Evolutionary conservation across 2,329 filamentous ascomycete genomes (phyloP), one percentile per base, ranked within the genome.

Genomic region (Penicillium sp.): DNA sequence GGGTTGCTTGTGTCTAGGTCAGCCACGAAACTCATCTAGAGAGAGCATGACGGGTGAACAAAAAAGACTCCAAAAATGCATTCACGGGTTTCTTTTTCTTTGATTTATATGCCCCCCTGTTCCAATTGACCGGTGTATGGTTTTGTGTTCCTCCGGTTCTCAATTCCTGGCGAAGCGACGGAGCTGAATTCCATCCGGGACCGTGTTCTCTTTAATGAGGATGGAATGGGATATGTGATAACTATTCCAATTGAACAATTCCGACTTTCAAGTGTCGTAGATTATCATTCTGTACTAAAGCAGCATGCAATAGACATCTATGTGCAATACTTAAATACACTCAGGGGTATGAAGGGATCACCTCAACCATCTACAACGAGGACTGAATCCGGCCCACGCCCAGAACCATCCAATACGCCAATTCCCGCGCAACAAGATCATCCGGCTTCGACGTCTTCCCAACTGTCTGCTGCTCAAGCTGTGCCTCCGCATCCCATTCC

Each of bases 361-460:
- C 40, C 31, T 15, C n/a, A 29, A 26, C 5, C 29, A 42, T 37
- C 36, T 51, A 54, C 40, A 50, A 40, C 13, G 42, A 43, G 26
- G 45, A 23, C 32, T 51, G 46, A n/a, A 96, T 92, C 55, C 80
- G 80, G 7, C 92, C 92, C 41, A 93, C 77, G 3, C 90, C 90
- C 23, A 96, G 71, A 13, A 94, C 88, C 68, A 85, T 88, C 92
- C 92, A 98, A 66, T 95, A 96, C 38, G 88, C 88, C 64, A 96
- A 68, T 60, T 96, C 92, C 56, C 84, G 78, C 70, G 81, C 90
- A 65, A 90, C 85, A 61, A 75, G 82, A 26, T 71, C 76, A 32
- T 71, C 77, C 30, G 77, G 79, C 61, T 74, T 80, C 51, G 75
- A 76, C 2, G 66, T 55, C 53, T 59, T 62, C 55, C 51, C 56